phyloP scores from a whole-genome alignment of 2,329 filamentous ascomycete genomes.

The Apiospora rasikravindrae region DNA sequence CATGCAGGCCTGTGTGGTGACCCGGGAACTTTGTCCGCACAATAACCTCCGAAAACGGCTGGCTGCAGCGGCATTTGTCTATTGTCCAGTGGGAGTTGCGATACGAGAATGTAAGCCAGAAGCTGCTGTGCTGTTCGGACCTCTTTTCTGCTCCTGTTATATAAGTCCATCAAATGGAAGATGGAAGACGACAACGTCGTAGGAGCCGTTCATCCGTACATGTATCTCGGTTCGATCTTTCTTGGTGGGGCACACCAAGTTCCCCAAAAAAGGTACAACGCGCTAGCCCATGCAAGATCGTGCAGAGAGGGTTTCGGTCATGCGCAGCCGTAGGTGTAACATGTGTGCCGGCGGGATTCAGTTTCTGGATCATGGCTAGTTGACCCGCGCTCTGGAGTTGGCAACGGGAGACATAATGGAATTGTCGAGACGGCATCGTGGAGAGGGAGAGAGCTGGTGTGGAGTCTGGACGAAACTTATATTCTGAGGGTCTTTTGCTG shows the following conservation, averaged over 20 bases:
- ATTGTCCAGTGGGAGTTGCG: not conserved
- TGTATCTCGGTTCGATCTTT: not conserved
- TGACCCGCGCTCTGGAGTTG: not conserved
- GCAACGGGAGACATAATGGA: not conserved
- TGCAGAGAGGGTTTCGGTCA: conserved; percentile 11
- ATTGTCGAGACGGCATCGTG: not conserved
- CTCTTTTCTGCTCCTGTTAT: not conserved
- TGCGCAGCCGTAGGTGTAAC: conserved; percentile 8
- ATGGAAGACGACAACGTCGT: too few species aligned
- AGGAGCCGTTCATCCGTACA: not conserved
- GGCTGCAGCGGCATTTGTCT: not conserved
- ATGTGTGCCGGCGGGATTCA: not conserved
- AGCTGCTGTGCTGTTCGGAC: not conserved
- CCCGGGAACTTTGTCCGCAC: not conserved
- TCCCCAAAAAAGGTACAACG: not conserved
- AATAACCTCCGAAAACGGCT: not conserved
- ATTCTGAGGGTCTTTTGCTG: too few species aligned
- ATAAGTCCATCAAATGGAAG: too few species aligned
- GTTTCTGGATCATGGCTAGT: not conserved
- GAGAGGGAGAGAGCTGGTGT: too few species aligned
- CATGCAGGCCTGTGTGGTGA: not conserved
- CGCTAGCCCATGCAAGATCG: conserved; percentile 12
- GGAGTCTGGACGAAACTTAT: too few species aligned
- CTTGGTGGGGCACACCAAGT: conserved; percentile 1
- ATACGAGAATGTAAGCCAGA: not conserved